Evolutionary conservation across 306 rosid species (phyloP).

Genomic region (Canavalia gladiata): DNA sequence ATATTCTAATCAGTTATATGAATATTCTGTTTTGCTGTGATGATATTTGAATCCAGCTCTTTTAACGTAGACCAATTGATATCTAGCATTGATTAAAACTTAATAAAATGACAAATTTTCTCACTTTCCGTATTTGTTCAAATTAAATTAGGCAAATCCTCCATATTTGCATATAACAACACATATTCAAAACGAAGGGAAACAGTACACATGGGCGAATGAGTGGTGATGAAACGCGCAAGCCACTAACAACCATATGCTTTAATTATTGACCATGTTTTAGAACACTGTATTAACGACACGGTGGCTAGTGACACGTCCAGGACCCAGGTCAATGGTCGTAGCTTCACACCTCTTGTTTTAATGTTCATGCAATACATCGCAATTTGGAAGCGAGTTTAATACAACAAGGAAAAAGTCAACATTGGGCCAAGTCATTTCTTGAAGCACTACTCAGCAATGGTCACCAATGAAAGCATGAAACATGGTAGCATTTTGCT

Average conservation of each 20-base stretch:
- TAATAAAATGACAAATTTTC: no score
- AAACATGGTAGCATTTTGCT: neutral
- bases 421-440: neutral
- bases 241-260: conserved; percentile 39
- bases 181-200: no score
- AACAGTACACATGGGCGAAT: neutral
- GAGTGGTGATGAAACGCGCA: neutral
- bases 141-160: no score
- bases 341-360: neutral
- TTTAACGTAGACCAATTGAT: no score
- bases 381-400: neutral
- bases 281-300: neutral
- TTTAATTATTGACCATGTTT: conserved; percentile 20
- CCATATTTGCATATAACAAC: neutral
- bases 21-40: no score
- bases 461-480: conserved; percentile 40
- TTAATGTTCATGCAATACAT: conserved; percentile 33
- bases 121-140: no score
- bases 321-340: neutral
- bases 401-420: conserved; percentile 24
- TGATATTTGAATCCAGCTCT: no score
- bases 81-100: no score
- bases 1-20: no score
- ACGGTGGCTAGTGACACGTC: neutral
- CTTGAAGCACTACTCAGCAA: neutral